A percentile compares a stretch with the other conserved stretches of the same genome.
Conservation (phyloP, 2,329 filamentous ascomycete genomes). For the Aspergillus uvarum region DNA sequence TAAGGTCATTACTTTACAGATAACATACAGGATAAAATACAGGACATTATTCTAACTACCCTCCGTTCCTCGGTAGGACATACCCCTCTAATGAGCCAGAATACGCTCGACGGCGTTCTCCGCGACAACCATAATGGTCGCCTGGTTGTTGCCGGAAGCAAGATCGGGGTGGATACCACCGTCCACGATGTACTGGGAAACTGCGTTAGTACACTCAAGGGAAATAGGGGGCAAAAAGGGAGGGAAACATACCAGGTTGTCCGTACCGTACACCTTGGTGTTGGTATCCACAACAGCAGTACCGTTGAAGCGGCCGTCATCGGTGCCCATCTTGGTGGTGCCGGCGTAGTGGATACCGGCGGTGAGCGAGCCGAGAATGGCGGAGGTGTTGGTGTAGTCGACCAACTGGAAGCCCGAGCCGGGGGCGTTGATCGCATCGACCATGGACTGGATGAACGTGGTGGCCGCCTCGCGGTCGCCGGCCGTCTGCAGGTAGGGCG, state of each 20-base stretch:
- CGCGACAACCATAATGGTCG: slow-evolving; percentile 65
- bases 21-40: too few relatives aligned
- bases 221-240: neutral
- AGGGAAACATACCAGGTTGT: slow-evolving; percentile 50
- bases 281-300: slow-evolving; percentile 19
- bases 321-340: slow-evolving; percentile 20
- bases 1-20: too few relatives aligned
- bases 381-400: slow-evolving; percentile 24
- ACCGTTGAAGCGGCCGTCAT: slow-evolving; percentile 19
- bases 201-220: slow-evolving; percentile 36
- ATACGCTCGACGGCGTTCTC: slow-evolving; percentile 56
- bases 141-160: slow-evolving; percentile 66
- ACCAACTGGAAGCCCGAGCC: slow-evolving; percentile 24
- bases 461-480: slow-evolving; percentile 23
- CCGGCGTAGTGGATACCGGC: slow-evolving; percentile 15
- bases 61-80: too few relatives aligned
- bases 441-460: slow-evolving; percentile 21
- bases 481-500: slow-evolving; percentile 27
- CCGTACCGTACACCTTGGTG: slow-evolving; percentile 16
- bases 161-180: slow-evolving; percentile 44
- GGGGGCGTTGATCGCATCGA: slow-evolving; percentile 21
- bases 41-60: too few relatives aligned
- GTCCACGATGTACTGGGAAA: slow-evolving; percentile 27
- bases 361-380: slow-evolving; percentile 39
- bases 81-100: slow-evolving; percentile 21